Conservation (phyloP, 345 rosid genomes). For the Citrus cavaleriei region DNA sequence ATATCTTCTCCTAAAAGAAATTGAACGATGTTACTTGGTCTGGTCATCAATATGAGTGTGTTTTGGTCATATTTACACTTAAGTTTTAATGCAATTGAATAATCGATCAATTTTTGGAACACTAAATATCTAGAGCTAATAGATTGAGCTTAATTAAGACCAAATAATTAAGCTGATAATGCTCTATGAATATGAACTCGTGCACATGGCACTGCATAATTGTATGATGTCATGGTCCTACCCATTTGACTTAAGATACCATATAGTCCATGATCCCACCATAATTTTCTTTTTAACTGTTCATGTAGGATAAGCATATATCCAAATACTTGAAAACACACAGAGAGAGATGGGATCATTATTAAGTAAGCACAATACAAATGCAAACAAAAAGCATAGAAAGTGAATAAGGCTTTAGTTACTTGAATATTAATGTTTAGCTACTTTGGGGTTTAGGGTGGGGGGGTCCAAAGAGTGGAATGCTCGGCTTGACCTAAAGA, state of each 20-base stretch:
- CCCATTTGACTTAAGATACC: slow-evolving; percentile 51
- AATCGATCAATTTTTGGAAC: too few species aligned
- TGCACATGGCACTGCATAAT: slow-evolving; percentile 11
- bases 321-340: not conserved
- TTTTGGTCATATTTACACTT: not conserved
- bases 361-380: not conserved
- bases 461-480: slow-evolving; percentile 9
- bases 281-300: slow-evolving; percentile 15
- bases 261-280: not conserved
- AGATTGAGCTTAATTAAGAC: not conserved
- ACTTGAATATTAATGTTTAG: not conserved
- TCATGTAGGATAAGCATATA: not conserved
- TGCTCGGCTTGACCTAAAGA: not conserved
- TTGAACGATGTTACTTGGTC: too few species aligned
- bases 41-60: too few species aligned
- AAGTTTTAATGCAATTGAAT: not conserved
- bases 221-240: slow-evolving; percentile 51
- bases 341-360: not conserved
- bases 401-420: not conserved
- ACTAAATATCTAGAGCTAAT: not conserved
- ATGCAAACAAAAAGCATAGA: not conserved
- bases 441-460: not conserved
- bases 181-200: not conserved
- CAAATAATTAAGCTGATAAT: not conserved
- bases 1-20: not conserved